These are phyloP conservation scores for Aspergillus campestris DNA, from an alignment of 495 filamentous ascomycete genomes.

Conservation along the genomic window DNA sequence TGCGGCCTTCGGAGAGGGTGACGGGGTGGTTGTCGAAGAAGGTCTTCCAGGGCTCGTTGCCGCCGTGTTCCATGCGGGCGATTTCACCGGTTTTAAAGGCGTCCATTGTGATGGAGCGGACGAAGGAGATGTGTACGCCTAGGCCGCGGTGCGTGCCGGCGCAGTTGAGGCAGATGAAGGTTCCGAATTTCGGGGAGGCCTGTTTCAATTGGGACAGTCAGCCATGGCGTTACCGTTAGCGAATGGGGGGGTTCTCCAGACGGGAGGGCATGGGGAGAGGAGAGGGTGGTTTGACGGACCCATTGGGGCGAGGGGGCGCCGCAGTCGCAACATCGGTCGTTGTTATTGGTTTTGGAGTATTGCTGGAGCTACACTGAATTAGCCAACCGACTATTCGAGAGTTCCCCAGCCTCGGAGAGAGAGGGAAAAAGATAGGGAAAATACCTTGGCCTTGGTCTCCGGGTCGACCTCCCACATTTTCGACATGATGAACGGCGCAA, in stretches of 20 bases:
- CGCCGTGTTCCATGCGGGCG: slow-evolving; percentile 75
- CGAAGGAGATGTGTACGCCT: slow-evolving; percentile 96
- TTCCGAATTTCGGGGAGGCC: slow-evolving; percentile 66
- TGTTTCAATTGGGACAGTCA: slow-evolving; percentile 8
- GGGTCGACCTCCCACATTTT: slow-evolving; percentile 98
- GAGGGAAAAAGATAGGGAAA: slow-evolving; percentile 6
- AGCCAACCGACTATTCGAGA: slow-evolving; percentile 8
- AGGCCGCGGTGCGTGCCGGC: slow-evolving; percentile 91
- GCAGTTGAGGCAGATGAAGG: slow-evolving; percentile 96
- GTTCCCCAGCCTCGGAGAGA: background rate
- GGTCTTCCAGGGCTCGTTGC: slow-evolving; percentile 73
- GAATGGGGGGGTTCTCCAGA: slow-evolving; percentile 1
- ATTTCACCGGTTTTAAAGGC: slow-evolving; percentile 86
- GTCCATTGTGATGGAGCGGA: slow-evolving; percentile 95
- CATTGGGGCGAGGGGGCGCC: slow-evolving; percentile 92
- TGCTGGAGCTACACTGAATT: slow-evolving; percentile 56
- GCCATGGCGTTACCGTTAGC: background rate
- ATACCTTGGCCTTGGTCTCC: slow-evolving; percentile 85
- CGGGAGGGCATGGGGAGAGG: background rate
- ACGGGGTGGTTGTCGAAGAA: slow-evolving; percentile 71
- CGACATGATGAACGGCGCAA: slow-evolving; percentile 25
- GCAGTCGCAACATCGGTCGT: slow-evolving; percentile 89
- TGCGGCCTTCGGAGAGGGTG: slow-evolving; percentile 47
- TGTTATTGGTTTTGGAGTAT: slow-evolving; percentile 79
- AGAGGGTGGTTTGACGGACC: slow-evolving; percentile 32